phyloP scores from a whole-genome alignment of 495 filamentous ascomycete genomes.

The Aspergillus incahuasiensis region DNA sequence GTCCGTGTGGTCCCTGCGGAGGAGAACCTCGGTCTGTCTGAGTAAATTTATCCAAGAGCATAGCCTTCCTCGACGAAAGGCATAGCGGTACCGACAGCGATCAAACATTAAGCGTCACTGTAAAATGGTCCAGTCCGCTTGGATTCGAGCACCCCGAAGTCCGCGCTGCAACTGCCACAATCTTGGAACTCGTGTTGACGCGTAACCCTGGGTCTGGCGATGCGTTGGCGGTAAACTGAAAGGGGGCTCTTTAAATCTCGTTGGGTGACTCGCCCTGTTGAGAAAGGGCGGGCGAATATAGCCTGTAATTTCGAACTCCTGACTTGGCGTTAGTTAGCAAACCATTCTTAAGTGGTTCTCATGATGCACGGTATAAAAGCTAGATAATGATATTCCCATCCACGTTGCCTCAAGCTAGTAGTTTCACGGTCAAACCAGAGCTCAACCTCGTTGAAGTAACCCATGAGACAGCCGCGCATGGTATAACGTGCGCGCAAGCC shows the following conservation, averaged over 20 bases:
- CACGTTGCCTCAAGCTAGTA: not conserved
- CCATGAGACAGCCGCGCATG: too few relatives aligned
- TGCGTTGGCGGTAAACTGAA: conserved; percentile 5
- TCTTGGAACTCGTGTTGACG: conserved; percentile 11
- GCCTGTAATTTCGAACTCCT: conserved; percentile 6
- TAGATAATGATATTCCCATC: conserved; percentile 17
- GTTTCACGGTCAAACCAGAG: too few relatives aligned
- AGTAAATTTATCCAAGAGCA: conserved; percentile 26
- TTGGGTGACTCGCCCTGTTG: conserved; percentile 4
- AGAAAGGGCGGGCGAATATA: conserved; percentile 8
- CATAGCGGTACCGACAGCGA: conserved; percentile 17
- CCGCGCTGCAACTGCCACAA: conserved; percentile 9
- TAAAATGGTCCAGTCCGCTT: conserved; percentile 13
- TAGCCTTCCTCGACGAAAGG: conserved; percentile 15
- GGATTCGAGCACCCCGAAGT: conserved; percentile 6
- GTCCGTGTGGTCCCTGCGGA: conserved; percentile 66
- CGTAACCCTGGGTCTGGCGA: not conserved
- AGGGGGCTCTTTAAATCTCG: conserved; percentile 2
- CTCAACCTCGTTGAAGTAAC: too few relatives aligned
- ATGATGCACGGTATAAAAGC: conserved; percentile 14
- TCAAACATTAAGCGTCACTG: conserved; percentile 17
- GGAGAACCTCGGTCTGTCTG: conserved; percentile 54
- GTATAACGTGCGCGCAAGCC: too few relatives aligned
- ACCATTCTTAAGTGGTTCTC: conserved; percentile 4
- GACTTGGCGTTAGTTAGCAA: conserved; percentile 17